Base-by-base conservation (phyloP, 2,329 filamentous ascomycete genomes). In the Trichoderma koningiopsis region DNA sequence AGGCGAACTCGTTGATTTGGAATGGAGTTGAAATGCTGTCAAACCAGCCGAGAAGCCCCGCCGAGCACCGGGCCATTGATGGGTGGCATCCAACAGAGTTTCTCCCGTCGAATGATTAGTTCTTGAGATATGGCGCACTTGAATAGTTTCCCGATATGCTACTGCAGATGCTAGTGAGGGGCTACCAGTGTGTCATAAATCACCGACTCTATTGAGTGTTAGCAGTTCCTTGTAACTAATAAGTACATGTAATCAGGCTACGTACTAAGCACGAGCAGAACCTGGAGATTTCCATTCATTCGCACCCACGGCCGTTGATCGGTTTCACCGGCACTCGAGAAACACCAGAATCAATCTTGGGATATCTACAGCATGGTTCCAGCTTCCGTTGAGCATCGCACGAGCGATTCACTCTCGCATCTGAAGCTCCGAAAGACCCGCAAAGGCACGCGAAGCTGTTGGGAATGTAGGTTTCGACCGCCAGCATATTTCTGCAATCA, bases 401-500 rank as follows among this genome's bases (percentile, higher is more conserved):
- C 63, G 7, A 13, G 22, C 22, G 33, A 33, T 31, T 16, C 35
- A 5, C 33, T 29, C 31, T 27, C 52, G 13, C 16, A 49, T 37
- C 59, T 31, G 22, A 40, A 52, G 49, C 14, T 49, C 16, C 67
- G 67, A 29, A 69, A 40, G 40, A 37, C 66, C 40, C 67, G 67
- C 40, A 69, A 69, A 29, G 67, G 67, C 27, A 69, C 67, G 7
- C 67, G 60, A n/a, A 69, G 67, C 37, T 69, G 67, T n/a, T 69
- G 67, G 67, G 59, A 69, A 69, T 69, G 67, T 69, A 69, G 2
- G 67, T 64, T 27, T 8, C 19, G 8, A 27, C 27, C 5, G n/a
- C 13, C 19, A 27, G 14, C 16, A 5, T 16, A 13, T 4, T 58
- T 19, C 52, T 52, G 10, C 37, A 31, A 13, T 31, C n/a, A 1